Base-by-base conservation (phyloP, 2,329 filamentous ascomycete species). In the Monosporascus cannonballus region DNA sequence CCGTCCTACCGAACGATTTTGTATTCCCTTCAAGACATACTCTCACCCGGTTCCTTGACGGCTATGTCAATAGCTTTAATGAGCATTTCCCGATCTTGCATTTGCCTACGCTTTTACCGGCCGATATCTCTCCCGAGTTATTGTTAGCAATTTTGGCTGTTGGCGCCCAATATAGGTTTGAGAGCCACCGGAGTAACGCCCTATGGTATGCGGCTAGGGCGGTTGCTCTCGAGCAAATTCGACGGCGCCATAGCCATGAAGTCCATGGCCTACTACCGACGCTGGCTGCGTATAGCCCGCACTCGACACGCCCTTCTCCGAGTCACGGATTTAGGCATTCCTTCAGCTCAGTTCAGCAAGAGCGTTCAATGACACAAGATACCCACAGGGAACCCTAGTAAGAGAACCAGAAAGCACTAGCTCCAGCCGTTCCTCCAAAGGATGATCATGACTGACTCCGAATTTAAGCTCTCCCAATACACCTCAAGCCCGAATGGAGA, bases 1-100 rank as follows among this genome's bases (percentile, higher is more conserved):
- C 76, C 1, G 78, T 85, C 4, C 66, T 86, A 22, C 80, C 84
- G 0, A 73, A 70, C 50, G 81, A 83, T 59, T 89, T 89, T 58
- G 76, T 82, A 3, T 80, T 89, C 48, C 86, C 86, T 1, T 88
- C 85, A 4, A 78, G 86, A 3, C 79, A 88, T 58, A 87, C 86
- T 0, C 66, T 89, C 27, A 84, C 83, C 3, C 73, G 86, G 36
- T 89, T 89, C 56, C 69, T 89, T 34, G 84, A 87, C 54, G 85
- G 85, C 1, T 90, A 88, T 60, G 79, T 88, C 50, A 81, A 78
- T 53, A 85, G 85, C 0, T 88, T 89, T 53, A 77, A 81, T 51
- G 76, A 79, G 50, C 75, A 79, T 54, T 63, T 80, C 0, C 78
- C 78, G 0, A 77, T 89, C 55, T 71, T 90, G 27, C 86, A 90